Base-by-base conservation (phyloP, 495 filamentous ascomycete species). In the Amorphotheca resinae region DNA sequence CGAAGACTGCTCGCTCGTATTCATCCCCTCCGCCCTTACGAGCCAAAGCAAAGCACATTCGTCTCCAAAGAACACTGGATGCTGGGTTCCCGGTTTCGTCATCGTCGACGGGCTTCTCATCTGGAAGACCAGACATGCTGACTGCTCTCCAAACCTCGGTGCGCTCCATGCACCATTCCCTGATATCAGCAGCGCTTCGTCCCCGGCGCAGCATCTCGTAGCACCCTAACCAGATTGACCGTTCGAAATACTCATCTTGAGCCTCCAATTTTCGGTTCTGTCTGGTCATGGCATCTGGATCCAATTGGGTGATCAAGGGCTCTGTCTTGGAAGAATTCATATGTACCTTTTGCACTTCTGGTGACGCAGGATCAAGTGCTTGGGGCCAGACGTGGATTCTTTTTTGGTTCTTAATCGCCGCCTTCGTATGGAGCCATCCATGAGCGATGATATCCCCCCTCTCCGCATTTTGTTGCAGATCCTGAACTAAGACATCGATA, bases 381-480 rank as follows among this genome's bases (percentile, higher is more conserved):
- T 76, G 76, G 30, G 78, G 73, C 71, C 73, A 75, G 26, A 58
- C 62, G 67, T 60, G 72, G 59, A 91, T 53, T 38, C 83, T 80
- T 63, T 96, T 98, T 59, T 85, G 77, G 26, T 79, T 72, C 64
- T 98, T 98, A 58, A 98, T 82, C 14, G 79, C 78, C 53, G 82
- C 79, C 48, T 85, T 84, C 1, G 93, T 94, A 56, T 93, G 82
- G 18, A 95, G 70, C 88, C 88, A 95, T 20, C 89, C 87, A 55
- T 84, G 77, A 9, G 82, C 74, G 64, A 88, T 82, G 1, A 83
- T 76, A 41, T 77, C 70, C 1, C 68, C 66, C 49, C 53, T 75
- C 65, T 65, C 77, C 60, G 56, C 79, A 64, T 65, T 79, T 59
- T 60, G 84, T 74, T 63, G 82, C 57, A 87, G 73, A 49, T 84